A percentile compares a stretch with the other conserved stretches of the same genome.
Conservation (phyloP, 345 rosid genomes). For the Zanthoxylum bungeanum region DNA sequence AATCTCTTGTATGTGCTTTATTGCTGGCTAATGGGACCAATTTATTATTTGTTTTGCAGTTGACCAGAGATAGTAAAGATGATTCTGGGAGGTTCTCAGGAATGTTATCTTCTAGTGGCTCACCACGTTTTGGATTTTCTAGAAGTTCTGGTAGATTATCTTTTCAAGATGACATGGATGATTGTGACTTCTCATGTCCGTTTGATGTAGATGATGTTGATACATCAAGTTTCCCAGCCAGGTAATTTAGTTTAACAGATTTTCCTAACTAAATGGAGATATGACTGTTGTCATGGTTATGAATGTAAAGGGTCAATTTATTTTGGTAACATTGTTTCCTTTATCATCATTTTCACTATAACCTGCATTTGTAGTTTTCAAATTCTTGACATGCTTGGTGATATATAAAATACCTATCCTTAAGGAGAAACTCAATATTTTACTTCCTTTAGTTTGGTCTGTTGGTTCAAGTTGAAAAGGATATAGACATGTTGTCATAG, state of each 20-base stretch:
- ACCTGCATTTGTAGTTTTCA: neutral
- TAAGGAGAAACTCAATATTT: neutral
- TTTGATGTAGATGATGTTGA: slow-evolving; percentile 88
- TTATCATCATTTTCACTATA: neutral
- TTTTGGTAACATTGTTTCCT: neutral
- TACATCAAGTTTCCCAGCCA: slow-evolving; percentile 47
- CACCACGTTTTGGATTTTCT: slow-evolving; percentile 77
- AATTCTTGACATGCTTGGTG: neutral
- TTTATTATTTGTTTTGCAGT: slow-evolving; percentile 34
- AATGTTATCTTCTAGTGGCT: slow-evolving; percentile 78
- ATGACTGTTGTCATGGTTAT: neutral
- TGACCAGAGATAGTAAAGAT: slow-evolving; percentile 60
- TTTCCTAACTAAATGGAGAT: neutral
- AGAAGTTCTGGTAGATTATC: slow-evolving; percentile 85
- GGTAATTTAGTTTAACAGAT: slow-evolving; percentile 33
- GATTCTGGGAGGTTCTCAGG: slow-evolving; percentile 90
- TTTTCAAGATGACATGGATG: slow-evolving; percentile 74
- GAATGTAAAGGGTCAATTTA: neutral
- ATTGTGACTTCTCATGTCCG: slow-evolving; percentile 83
- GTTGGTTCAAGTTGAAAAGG: neutral
- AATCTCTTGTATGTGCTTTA: slow-evolving; percentile 1
- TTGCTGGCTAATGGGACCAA: slow-evolving; percentile 6
- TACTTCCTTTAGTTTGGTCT: neutral
- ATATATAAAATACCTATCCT: neutral
- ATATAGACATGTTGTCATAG: neutral